Evolutionary conservation across 2,329 filamentous ascomycete species (phyloP), one percentile per base, ranked within the genome.

Genomic region (Xylariaceae sp.): DNA sequence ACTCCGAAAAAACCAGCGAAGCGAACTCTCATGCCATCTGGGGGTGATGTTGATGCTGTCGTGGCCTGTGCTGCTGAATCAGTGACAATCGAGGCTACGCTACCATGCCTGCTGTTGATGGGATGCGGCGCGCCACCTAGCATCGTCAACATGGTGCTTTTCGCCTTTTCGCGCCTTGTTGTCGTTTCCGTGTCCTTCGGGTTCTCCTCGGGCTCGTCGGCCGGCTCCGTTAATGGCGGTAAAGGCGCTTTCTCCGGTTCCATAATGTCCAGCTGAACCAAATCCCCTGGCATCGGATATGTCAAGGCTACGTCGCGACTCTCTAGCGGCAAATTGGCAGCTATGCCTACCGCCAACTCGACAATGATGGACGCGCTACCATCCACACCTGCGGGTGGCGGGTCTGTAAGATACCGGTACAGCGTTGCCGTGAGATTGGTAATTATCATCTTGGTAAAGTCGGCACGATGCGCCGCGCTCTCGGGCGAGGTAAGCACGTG

Each of bases 301-400:
- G 87, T 84, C 56, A 99, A 87, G 41, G 84, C 85, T 15, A 99
- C 89, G 66, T 97, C 94, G 59, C 94, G 84, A 62, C 89, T 94
- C 72, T 99, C 94, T 37, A 95, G 74, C 0, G 94, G 92, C 43
- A 97, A 74, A 68, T 96, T 95, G 54, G 86, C 82, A 0, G 89
- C 84, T 59, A 99, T 91, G 56, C 86, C 87, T 29, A 97, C 81
- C 0, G 92, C 90, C 47, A 97, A 80, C 71, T 96, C 92, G 51
- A 96, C 81, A 68, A 99, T 97, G 85, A 94, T 95, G 51, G 86
- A 85, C 2, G 92, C 88, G 58, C 89, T 91, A 48, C 89, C 91
- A 61, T 92, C 86, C n/a, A 97, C 80, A 8, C 91, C 92, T 1
- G 85, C 73, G 0, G 90, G 89, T 0, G 89, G 81, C 1, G 91